These are phyloP conservation scores for Rhodosporidiobolus sp. DNA, from an alignment of 768 basidiomycete genomes.

Conservation along the genomic window DNA sequence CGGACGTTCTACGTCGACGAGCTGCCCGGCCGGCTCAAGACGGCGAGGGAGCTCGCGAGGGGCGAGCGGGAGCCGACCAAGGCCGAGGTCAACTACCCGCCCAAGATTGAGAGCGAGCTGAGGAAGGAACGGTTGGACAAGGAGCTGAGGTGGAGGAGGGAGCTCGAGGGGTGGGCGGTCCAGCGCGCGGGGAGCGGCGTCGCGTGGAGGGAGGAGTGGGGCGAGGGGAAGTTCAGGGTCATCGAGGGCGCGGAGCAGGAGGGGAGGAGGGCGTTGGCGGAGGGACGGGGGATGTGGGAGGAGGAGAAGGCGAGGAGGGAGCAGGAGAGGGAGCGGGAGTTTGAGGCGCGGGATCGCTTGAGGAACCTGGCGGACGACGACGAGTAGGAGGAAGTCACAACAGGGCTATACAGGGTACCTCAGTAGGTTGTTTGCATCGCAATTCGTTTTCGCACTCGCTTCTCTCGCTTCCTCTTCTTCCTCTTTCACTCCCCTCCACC, in stretches of 20 bases:
- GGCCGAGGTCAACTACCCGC: conserved; percentile 70
- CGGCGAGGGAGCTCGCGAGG: conserved; percentile 70
- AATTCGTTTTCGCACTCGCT: too few relatives aligned
- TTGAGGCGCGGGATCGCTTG: neutral
- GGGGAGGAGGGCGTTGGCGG: neutral
- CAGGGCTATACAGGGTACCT: too few relatives aligned
- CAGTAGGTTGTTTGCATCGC: too few relatives aligned
- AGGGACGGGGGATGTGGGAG: conserved; percentile 6
- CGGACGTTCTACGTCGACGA: conserved; percentile 73
- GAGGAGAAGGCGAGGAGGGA: conserved; percentile 9
- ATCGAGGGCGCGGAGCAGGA: conserved; percentile 51
- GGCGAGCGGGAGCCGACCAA: conserved; percentile 75
- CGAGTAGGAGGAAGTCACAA: too few relatives aligned
- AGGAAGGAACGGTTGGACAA: conserved; percentile 83
- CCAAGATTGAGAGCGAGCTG: conserved; percentile 82
- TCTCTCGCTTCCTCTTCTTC: neutral
- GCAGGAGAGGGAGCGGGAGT: conserved; percentile 10
- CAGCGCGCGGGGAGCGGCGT: conserved; percentile 63
- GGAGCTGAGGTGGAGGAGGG: conserved; percentile 78
- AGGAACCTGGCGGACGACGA: conserved; percentile 11
- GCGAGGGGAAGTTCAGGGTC: conserved; percentile 57
- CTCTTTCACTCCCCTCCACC: neutral
- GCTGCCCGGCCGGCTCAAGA: conserved; percentile 64
- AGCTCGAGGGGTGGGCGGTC: conserved; percentile 74
- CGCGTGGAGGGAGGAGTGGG: conserved; percentile 70